Percentiles rank a stretch among this genome's conserved stretches.
Evolutionary conservation across 768 basidiomycete genomes (phyloP).

Genomic region (Leccinellum albellum): DNA sequence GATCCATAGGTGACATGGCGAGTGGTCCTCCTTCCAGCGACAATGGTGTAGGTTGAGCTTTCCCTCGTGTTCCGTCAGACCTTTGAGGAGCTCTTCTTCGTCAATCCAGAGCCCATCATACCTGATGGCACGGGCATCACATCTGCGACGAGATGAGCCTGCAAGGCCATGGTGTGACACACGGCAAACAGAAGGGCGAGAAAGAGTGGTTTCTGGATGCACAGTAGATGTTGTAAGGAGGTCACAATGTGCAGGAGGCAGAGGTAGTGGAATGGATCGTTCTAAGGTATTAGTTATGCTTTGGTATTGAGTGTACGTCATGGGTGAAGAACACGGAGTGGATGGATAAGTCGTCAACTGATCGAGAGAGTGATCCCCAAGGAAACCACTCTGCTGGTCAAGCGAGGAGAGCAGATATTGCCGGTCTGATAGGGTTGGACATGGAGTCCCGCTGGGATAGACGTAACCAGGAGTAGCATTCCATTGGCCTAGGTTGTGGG

Average conservation of each 20-base stretch:
- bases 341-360: neutral
- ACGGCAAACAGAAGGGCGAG: neutral
- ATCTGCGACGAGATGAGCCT: neutral
- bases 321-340: neutral
- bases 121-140: conserved; percentile 1
- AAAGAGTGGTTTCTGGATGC: neutral
- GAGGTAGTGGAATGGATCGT: neutral
- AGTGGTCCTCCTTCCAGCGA: conserved; percentile 6
- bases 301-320: neutral
- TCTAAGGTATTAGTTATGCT: neutral
- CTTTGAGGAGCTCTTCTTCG: conserved; percentile 8
- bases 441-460: too few relatives aligned
- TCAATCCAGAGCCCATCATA: conserved; percentile 10
- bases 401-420: too few relatives aligned
- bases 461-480: neutral
- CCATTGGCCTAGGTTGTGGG: too few relatives aligned
- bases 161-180: neutral
- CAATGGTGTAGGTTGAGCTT: conserved; percentile 10
- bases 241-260: too few relatives aligned
- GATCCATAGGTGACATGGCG: conserved; percentile 14
- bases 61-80: neutral
- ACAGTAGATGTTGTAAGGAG: neutral
- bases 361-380: neutral
- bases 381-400: neutral
- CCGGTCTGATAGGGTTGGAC: neutral